Base-by-base conservation (phyloP, 345 rosid genomes). In the Eucalyptus shirleyi region DNA sequence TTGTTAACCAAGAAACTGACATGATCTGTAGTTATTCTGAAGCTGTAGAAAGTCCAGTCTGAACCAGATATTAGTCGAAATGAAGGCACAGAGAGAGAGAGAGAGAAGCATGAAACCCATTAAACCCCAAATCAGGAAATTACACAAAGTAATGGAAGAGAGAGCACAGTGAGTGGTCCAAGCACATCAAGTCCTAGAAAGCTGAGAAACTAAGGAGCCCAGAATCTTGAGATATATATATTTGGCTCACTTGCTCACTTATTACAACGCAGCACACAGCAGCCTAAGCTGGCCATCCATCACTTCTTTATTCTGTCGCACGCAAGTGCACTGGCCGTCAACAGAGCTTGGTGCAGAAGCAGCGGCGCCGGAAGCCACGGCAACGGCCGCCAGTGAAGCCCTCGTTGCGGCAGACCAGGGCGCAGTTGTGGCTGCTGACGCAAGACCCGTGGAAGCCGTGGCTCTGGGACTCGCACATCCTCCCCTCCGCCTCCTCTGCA, bases 291-390 rank as follows among this genome's bases (percentile, higher is more conserved):
- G 40, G 82, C 62, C 62, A 56, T 56, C 62, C 87, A 15, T 47
- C 50, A 50, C 44, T 12, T 86, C 51, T 17, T 87, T 56, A 34
- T 34, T 87, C 45, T 72, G 18, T 40, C 14, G 49, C 50, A 51
- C 12, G 62, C 69, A 42, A 12, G 24, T 11, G 30, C 77, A 59
- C 28, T 72, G 45, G 82, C 82, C 45, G 44, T 86, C 90, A 93
- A 69, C 94, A 92, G 86, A 53, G 88, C 90, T 53, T 90, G 53
- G 94, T 89, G 91, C 94, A 93, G 86, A 92, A 91, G 89, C 94
- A 92, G 82, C 92, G 92, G 86, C 89, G 91, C 49, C 91, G 93
- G 91, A 91, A 81, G 16, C 93, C 93, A 34, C 72, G 88, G 92
- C 94, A 92, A 4, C 51, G 49, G 87, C 94, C 94, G 3, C 93